Evolutionary conservation across 805 yeast species (phyloP).

Genomic region (Candida krabiensis): DNA sequence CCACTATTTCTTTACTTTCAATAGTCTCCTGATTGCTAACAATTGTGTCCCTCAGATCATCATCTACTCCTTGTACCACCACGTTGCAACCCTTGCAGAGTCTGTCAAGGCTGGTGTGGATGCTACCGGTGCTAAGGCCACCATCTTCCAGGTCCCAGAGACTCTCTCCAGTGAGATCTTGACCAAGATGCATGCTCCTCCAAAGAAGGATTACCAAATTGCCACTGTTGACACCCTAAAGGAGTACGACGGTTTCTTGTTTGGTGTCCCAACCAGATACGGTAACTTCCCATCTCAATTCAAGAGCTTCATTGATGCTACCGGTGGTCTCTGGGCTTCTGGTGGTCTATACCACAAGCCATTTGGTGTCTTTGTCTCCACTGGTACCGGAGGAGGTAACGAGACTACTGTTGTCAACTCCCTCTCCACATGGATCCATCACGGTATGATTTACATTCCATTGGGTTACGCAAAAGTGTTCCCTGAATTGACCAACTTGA

Average conservation of each 20-base stretch:
- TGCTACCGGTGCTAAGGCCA: slow-evolving; percentile 67
- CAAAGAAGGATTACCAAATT: slow-evolving; percentile 54
- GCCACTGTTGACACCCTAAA: slow-evolving; percentile 57
- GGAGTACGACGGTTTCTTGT: slow-evolving; percentile 69
- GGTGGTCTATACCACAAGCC: slow-evolving; percentile 73
- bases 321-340: slow-evolving; percentile 74
- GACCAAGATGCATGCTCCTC: slow-evolving; percentile 62
- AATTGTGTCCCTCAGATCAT: slow-evolving; percentile 53
- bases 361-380: slow-evolving; percentile 69
- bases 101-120: slow-evolving; percentile 68
- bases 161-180: slow-evolving; percentile 68
- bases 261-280: slow-evolving; percentile 80
- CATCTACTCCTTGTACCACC: slow-evolving; percentile 82
- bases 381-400: slow-evolving; percentile 77
- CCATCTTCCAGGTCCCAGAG: slow-evolving; percentile 78
- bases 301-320: slow-evolving; percentile 71
- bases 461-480: slow-evolving; percentile 67
- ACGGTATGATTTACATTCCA: slow-evolving; percentile 76
- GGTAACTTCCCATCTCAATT: slow-evolving; percentile 79
- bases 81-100: slow-evolving; percentile 67
- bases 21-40: too few relatives aligned
- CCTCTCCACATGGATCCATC: slow-evolving; percentile 64
- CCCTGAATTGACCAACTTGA: slow-evolving; percentile 53
- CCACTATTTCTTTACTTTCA: too few relatives aligned
- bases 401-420: slow-evolving; percentile 65